A percentile compares a stretch with the other conserved stretches of the same genome.
These are phyloP conservation scores for Epichloe amarillans DNA, from an alignment of 2,329 filamentous ascomycete species.

Conservation along the genomic window DNA sequence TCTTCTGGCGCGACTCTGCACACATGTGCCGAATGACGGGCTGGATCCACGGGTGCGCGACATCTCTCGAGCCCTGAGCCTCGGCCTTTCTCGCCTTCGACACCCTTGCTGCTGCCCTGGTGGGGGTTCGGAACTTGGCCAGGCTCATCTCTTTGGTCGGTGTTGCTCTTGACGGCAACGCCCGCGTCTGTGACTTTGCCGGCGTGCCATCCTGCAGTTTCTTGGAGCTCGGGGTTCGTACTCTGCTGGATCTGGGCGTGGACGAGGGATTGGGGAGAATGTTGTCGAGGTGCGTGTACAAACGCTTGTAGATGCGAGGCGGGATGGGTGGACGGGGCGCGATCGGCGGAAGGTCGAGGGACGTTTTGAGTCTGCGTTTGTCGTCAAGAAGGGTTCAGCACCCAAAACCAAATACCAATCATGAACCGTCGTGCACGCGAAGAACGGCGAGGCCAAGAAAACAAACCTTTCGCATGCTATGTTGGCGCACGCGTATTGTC, in stretches of 20 bases:
- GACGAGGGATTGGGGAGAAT: slow-evolving; percentile 40
- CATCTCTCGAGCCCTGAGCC: slow-evolving; percentile 14
- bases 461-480: slow-evolving; percentile 72
- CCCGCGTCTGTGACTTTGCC: slow-evolving; percentile 15
- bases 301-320: slow-evolving; percentile 68
- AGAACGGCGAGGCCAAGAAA: not conserved
- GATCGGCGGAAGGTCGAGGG: slow-evolving; percentile 64
- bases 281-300: slow-evolving; percentile 68
- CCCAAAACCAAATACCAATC: slow-evolving; percentile 7
- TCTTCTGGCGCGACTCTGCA: slow-evolving; percentile 43
- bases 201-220: slow-evolving; percentile 15
- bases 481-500: slow-evolving; percentile 72
- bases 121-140: slow-evolving; percentile 27
- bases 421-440: slow-evolving; percentile 4
- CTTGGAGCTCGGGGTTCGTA: slow-evolving; percentile 22
- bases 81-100: slow-evolving; percentile 23
- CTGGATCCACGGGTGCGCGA: slow-evolving; percentile 52
- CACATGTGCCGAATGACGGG: slow-evolving; percentile 52
- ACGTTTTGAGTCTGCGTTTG: slow-evolving; percentile 51
- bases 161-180: slow-evolving; percentile 27
- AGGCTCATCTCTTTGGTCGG: slow-evolving; percentile 34
- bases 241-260: slow-evolving; percentile 17
- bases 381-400: not conserved
- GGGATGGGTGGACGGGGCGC: slow-evolving; percentile 64
- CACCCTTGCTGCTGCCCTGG: slow-evolving; percentile 22